Conservation (phyloP, 352 stramenopile genomes). For the Pythium brachiatum region DNA sequence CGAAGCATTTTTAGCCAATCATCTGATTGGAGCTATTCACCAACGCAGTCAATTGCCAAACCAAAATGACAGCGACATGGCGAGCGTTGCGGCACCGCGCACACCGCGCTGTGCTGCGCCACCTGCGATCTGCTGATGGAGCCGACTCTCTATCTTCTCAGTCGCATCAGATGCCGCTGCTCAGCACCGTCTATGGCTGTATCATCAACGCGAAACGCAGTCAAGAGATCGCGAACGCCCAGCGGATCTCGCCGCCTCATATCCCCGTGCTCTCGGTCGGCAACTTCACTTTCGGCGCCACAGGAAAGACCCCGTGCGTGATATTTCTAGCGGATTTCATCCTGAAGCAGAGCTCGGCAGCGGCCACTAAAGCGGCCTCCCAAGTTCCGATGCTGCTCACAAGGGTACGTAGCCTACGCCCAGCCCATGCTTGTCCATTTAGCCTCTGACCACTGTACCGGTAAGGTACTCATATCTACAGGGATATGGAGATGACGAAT, state of each 20-base stretch:
- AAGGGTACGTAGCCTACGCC: conserved; percentile 35
- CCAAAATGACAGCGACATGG: conserved; percentile 2
- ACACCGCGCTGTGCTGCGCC: conserved; percentile 31
- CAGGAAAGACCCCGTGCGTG: conserved; percentile 68
- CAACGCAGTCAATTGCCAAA: not conserved
- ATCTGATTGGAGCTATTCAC: not conserved
- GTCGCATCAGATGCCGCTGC: conserved; percentile 25
- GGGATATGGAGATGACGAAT: conserved; percentile 72
- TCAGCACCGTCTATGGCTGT: conserved; percentile 42
- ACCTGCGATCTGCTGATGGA: conserved; percentile 28
- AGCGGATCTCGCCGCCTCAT: conserved; percentile 28
- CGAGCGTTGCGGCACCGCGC: conserved; percentile 31
- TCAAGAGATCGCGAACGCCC: conserved; percentile 19
- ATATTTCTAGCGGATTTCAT: conserved; percentile 34
- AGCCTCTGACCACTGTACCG: not conserved
- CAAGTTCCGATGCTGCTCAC: conserved; percentile 51
- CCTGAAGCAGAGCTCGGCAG: conserved; percentile 13
- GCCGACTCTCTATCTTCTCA: not conserved
- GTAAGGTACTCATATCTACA: too few relatives aligned
- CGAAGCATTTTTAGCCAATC: conserved; percentile 5
- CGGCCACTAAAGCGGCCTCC: not conserved
- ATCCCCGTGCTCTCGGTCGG: conserved; percentile 64
- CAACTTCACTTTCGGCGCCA: conserved; percentile 73
- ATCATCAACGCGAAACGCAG: conserved; percentile 34
- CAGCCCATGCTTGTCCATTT: not conserved